A percentile compares a stretch with the other conserved stretches of the same genome.
Evolutionary conservation across 139 green algal genomes (phyloP).

Genomic region (Tetradesmus lagerheimii): DNA sequence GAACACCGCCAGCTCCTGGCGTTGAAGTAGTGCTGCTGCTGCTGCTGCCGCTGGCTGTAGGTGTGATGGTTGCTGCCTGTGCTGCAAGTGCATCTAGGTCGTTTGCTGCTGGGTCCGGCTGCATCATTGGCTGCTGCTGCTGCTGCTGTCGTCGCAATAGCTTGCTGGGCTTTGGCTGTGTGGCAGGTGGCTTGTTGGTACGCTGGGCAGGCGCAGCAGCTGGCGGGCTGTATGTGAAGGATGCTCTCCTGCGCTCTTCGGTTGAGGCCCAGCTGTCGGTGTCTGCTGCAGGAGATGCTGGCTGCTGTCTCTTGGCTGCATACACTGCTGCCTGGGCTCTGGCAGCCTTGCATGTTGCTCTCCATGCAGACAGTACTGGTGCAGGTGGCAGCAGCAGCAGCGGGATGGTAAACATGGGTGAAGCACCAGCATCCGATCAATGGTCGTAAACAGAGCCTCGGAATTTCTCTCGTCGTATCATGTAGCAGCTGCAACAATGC

Average conservation of each 20-base stretch:
- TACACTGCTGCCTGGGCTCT: neutral
- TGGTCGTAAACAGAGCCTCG: neutral
- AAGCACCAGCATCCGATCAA: neutral
- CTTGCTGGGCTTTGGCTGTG: constrained; percentile 2
- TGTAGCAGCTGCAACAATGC: neutral
- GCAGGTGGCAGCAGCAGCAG: neutral
- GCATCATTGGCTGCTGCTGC: neutral
- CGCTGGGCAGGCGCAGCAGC: neutral
- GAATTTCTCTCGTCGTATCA: neutral
- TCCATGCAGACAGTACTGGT: neutral
- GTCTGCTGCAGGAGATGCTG: neutral
- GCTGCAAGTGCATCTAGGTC: constrained; percentile 20
- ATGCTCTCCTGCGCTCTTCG: neutral
- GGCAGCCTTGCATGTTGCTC: neutral
- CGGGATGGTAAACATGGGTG: neutral
- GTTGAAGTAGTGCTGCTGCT: neutral
- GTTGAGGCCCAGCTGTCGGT: neutral
- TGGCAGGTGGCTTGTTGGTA: neutral
- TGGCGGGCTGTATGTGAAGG: neutral
- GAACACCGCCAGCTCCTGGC: neutral
- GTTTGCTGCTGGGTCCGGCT: constrained; percentile 31
- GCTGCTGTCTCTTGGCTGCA: neutral
- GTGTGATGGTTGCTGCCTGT: neutral
- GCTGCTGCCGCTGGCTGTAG: neutral
- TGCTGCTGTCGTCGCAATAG: neutral